phyloP scores from a whole-genome alignment of 306 rosid species.

The Leucaena leucocephala region DNA sequence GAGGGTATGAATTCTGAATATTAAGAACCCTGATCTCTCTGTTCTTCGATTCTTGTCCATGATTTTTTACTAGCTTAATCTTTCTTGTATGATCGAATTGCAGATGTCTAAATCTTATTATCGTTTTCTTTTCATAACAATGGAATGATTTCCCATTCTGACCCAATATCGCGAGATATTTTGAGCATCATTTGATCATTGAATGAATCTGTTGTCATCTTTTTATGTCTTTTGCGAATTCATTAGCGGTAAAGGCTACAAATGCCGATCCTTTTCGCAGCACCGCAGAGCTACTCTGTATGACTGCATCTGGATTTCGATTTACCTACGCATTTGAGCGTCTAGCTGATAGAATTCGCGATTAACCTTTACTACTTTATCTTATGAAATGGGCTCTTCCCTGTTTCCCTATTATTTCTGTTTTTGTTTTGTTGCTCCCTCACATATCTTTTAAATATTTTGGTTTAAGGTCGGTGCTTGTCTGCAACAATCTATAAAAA shows the following conservation, averaged over 20 bases:
- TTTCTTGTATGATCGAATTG: constrained; percentile 5
- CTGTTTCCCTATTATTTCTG: background rate
- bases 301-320: background rate
- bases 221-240: background rate
- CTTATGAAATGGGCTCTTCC: background rate
- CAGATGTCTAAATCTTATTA: background rate
- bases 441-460: constrained; percentile 1
- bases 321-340: background rate
- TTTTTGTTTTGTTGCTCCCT: background rate
- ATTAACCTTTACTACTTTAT: background rate
- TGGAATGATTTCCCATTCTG: background rate
- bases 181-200: background rate
- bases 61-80: background rate
- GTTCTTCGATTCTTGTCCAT: background rate
- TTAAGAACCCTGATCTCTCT: background rate
- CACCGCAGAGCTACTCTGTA: background rate
- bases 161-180: background rate
- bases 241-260: background rate
- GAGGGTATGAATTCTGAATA: background rate
- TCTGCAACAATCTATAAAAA: constrained; percentile 45
- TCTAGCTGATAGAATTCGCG: background rate
- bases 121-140: background rate
- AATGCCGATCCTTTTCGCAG: background rate
- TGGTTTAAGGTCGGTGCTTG: constrained; percentile 24
- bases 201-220: constrained; percentile 13